Evolutionary conservation across 2,329 filamentous ascomycete species (phyloP).

Genomic region (Monilinia fructigena): DNA sequence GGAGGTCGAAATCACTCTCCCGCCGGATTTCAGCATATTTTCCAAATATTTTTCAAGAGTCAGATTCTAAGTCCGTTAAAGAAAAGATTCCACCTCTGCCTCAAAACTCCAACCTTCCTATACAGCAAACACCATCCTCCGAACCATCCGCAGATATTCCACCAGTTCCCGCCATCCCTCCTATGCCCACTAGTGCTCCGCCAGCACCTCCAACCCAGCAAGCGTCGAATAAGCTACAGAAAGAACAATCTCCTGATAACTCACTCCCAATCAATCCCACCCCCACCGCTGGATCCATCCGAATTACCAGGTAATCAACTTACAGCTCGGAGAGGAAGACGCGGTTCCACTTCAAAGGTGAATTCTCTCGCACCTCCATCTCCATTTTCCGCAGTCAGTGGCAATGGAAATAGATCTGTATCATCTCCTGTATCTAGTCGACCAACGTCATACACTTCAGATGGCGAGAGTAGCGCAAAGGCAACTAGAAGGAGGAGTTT

Average conservation of each 20-base stretch:
- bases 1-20: conserved; percentile 22
- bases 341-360: conserved; percentile 17
- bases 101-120: background rate
- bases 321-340: conserved; percentile 16
- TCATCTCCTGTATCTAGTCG: conserved; percentile 22
- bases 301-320: conserved; percentile 5
- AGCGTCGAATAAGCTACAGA: conserved; percentile 13
- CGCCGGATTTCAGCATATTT: conserved; percentile 20
- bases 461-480: conserved; percentile 13
- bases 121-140: conserved; percentile 2
- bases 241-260: conserved; percentile 3
- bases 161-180: conserved; percentile 9
- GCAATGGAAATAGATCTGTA: conserved; percentile 14
- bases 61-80: conserved; percentile 21
- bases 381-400: conserved; percentile 2
- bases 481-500: conserved; percentile 21
- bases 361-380: conserved; percentile 21
- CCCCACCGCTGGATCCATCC: background rate
- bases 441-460: conserved; percentile 19
- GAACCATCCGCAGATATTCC: conserved; percentile 5
- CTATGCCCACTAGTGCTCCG: conserved; percentile 3
- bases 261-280: conserved; percentile 3
- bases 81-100: conserved; percentile 17
- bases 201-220: background rate
- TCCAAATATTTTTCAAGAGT: conserved; percentile 18